A percentile compares a stretch with the other conserved stretches of the same genome.
Conservation (phyloP, 1,139 yeast species). For the Geotrichum restrictum region DNA sequence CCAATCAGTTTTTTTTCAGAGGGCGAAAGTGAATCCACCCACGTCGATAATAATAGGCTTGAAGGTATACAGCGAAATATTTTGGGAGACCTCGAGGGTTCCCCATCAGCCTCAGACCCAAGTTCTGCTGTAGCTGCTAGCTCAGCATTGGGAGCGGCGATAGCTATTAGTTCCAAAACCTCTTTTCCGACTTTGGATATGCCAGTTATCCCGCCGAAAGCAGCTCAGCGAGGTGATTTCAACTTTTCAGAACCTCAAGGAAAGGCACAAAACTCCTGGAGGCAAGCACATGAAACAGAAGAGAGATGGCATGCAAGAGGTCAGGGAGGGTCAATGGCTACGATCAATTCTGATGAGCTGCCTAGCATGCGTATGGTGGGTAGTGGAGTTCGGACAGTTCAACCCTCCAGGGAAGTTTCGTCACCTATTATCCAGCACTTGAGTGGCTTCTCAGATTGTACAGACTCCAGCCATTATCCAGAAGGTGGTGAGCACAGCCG, state of each 20-base stretch:
- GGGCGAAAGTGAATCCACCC: conserved; percentile 16
- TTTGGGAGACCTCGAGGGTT: conserved; percentile 3
- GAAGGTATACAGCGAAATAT: conserved; percentile 7
- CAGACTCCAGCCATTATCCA: conserved; percentile 2
- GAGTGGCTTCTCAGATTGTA: conserved; percentile 12
- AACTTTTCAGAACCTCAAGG: conserved; percentile 22
- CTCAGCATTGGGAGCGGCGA: background rate
- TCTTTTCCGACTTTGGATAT: background rate
- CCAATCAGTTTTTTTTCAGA: conserved; percentile 17
- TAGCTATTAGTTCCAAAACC: background rate
- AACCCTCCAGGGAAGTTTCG: conserved; percentile 8
- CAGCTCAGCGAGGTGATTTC: background rate
- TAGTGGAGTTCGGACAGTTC: background rate
- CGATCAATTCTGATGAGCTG: conserved; percentile 81
- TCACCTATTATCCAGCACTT: conserved; percentile 18
- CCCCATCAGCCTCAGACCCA: background rate
- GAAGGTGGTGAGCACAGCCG: conserved; percentile 1
- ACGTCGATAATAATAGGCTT: conserved; percentile 7
- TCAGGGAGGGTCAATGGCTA: conserved; percentile 70
- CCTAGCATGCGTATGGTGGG: conserved; percentile 69
- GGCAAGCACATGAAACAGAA: conserved; percentile 48
- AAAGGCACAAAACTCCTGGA: conserved; percentile 63
- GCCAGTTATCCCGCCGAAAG: conserved; percentile 2
- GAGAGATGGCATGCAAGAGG: conserved; percentile 49
- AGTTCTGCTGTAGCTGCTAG: background rate